These are phyloP conservation scores for Trichosanthes truncata DNA, from an alignment of 306 rosid genomes.

Conservation along the genomic window DNA sequence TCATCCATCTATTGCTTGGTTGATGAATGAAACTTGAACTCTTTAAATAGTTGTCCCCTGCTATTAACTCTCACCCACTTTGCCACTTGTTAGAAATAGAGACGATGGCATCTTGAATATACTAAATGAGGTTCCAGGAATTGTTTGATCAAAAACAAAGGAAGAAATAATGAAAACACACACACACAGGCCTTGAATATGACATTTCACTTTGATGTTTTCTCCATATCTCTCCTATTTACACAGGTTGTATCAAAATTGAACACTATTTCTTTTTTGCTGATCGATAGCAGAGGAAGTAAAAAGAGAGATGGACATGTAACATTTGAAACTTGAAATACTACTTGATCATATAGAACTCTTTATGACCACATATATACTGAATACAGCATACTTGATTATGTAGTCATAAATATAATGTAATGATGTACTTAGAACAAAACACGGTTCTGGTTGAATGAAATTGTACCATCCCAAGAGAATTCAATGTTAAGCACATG, in stretches of 20 bases:
- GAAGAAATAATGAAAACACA: background rate
- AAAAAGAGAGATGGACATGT: background rate
- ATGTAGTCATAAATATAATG: background rate
- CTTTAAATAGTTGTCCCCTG: background rate
- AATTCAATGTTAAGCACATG: constrained; percentile 3
- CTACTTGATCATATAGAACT: background rate
- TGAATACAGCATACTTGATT: background rate
- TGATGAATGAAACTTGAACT: background rate
- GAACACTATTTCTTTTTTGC: background rate
- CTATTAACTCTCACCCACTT: constrained; percentile 1
- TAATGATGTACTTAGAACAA: background rate
- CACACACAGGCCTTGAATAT: background rate
- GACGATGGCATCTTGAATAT: background rate
- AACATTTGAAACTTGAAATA: background rate
- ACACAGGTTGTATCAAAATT: background rate
- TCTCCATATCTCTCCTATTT: background rate
- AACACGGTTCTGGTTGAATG: background rate
- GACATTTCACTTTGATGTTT: background rate
- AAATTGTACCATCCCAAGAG: background rate
- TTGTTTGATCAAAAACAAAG: background rate
- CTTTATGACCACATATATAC: background rate
- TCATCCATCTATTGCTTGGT: background rate
- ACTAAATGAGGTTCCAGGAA: background rate
- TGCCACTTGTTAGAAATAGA: background rate
- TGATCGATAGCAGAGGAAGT: background rate